Evolutionary conservation across 2,329 filamentous ascomycete genomes (phyloP).

Genomic region (Diplodia seriata): DNA sequence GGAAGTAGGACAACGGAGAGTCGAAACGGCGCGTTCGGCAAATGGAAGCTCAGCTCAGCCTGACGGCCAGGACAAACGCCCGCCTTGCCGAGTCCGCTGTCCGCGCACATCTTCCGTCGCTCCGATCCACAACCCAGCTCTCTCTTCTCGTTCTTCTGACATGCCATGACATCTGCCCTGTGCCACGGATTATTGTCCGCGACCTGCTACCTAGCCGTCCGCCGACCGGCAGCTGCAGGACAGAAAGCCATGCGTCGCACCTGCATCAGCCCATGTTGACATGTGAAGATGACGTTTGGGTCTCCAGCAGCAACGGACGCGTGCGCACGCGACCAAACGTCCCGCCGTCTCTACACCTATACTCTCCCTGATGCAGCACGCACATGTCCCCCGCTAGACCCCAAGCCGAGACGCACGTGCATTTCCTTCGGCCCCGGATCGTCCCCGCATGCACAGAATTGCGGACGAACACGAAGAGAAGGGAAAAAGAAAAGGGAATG

Average conservation of each 20-base stretch:
- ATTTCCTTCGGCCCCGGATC: conserved; percentile 30
- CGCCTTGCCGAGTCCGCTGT: conserved; percentile 18
- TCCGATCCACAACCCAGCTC: not conserved
- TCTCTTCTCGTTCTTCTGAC: not conserved
- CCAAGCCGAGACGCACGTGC: conserved; percentile 17
- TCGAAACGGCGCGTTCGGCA: conserved; percentile 14
- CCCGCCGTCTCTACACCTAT: not conserved
- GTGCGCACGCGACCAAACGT: not conserved
- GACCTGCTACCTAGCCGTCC: not conserved
- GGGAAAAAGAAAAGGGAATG: not conserved
- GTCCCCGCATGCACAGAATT: conserved; percentile 14
- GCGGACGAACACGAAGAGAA: not conserved
- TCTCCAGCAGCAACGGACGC: not conserved
- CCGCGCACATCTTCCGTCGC: conserved; percentile 17
- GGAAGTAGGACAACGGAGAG: not conserved
- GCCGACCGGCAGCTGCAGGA: not conserved
- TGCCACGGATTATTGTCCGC: not conserved
- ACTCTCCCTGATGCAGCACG: not conserved
- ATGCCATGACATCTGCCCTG: not conserved
- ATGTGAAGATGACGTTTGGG: conserved; percentile 30
- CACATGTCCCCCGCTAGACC: not conserved
- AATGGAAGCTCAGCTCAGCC: not conserved
- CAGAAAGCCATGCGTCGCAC: not conserved
- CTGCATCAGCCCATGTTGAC: conserved; percentile 8
- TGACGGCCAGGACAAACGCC: not conserved